Base-by-base conservation (phyloP, 352 stramenopile species). In the Phytophthora vignae region DNA sequence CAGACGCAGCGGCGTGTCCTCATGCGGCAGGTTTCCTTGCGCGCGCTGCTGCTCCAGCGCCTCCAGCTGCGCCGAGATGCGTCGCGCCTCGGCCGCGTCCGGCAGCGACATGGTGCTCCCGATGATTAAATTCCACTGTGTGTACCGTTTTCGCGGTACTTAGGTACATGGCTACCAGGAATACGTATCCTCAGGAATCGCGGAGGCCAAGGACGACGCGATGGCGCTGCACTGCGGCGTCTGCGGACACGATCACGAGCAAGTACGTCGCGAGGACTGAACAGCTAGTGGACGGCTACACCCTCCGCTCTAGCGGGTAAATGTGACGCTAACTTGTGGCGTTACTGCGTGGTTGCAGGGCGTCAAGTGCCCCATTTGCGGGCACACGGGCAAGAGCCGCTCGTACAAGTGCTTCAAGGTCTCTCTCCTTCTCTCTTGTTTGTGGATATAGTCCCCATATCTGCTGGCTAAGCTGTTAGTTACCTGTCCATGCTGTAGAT, bases 361-460 rank as follows among this genome's bases (percentile, higher is more conserved):
- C 19, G 49, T 76, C 29, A 92, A 90, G 64, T 93, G 84, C 67
- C 40, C 68, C 3, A 69, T 93, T 52, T 93, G 86, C 56, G 86
- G 86, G 5, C 86, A 93, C 64, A 89, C 64, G 0, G 86, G 86
- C 68, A 91, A 89, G 75, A 91, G 86, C 63, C 79, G 83, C 21
- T 72, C 79, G n/a, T 88, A 88, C 59, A 78, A 85, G 40, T 78
- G 84, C 22, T 76, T 92, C 42, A 74, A 85, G 77, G 82, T 93
- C 36, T 42, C 2, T 12, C 22, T 25, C 1, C 22, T 15, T 12
- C 36, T 42, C 36, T 42, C 36, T 42, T 5, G 27, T n/a, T 25
- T 42, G 36, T 42, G 33, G 9, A 15, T 42, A 42, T 42, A 12
- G 1, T 4, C 36, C 36, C 36, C 36, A 15, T 14, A 25, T 17